Evolutionary conservation across 2,329 filamentous ascomycete species (phyloP), one percentile per base, ranked within the genome.

Genomic region (Leptodontidium sp.): DNA sequence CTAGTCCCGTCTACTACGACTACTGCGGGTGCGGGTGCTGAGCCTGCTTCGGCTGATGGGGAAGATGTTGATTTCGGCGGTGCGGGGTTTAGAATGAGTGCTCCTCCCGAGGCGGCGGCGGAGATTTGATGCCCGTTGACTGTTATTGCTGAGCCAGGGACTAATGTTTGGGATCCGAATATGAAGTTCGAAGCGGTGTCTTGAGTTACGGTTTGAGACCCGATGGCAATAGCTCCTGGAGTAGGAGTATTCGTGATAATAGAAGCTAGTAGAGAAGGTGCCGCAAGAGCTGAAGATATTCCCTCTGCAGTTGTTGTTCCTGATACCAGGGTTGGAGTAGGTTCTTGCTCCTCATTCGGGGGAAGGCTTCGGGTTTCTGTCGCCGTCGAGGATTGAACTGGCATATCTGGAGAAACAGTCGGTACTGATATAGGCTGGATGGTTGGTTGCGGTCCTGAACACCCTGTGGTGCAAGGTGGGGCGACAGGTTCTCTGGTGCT

Each of bases 111-210:
- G 15, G 74, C 47, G 1, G 68, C 70, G 4, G 74, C n/a, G 24
- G 73, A 75, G 12, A 76, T 71, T 29, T 68, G 62, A 59, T 76
- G 66, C 0, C 75, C 74, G 26, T 68, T 67, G 2, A 74, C 61
- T 1, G 75, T 76, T 55, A 74, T 66, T n/a, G 66, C 69, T 26
- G 71, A 73, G 17, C 73, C 75, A 9, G 74, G 75, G 3, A 57
- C 40, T 6, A 75, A 47, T 2, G 72, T 72, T 64, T 71, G 61
- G 17, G 71, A 71, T 24, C 73, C 73, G 5, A 76, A 66, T 24
- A 74, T 43, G 14, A 64, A 50, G 47, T 68, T 68, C 1, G 73
- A 74, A 11, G 67, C 68, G 6, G 68, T 49, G 15, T 70, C 68
- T 59, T 70, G 67, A n/a, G 67, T 71, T 43, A 75, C 55, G 4